Evolutionary conservation across 768 basidiomycete genomes (phyloP).

Genomic region (Leccinellum rugosiceps): DNA sequence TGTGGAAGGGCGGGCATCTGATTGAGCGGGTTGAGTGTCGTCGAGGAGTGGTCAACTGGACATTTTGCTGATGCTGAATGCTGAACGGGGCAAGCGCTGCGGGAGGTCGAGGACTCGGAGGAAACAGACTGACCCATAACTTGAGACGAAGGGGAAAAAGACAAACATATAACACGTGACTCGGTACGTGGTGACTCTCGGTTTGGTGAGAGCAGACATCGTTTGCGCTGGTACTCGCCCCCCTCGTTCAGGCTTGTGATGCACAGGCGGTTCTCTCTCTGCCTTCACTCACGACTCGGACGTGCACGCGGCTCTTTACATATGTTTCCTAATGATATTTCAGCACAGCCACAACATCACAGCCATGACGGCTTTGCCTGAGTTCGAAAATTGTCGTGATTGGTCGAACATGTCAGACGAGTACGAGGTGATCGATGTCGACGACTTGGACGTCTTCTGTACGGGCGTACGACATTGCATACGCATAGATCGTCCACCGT

Average conservation of each 20-base stretch:
- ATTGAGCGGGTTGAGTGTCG: conserved; percentile 65
- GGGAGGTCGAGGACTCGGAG: background rate
- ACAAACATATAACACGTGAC: background rate
- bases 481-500: conserved; percentile 13
- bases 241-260: too few species aligned
- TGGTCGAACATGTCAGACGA: conserved; percentile 2
- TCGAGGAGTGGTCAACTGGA: conserved; percentile 44
- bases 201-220: background rate
- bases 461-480: conserved; percentile 16
- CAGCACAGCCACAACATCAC: conserved; percentile 14
- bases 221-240: too few species aligned
- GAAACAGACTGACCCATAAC: conserved; percentile 20
- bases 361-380: background rate
- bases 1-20: conserved; percentile 88
- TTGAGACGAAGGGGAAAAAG: background rate
- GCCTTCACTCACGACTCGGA: too few species aligned
- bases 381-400: background rate
- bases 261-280: too few species aligned
- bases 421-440: conserved; percentile 27
- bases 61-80: conserved; percentile 26
- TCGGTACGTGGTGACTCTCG: too few species aligned
- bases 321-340: too few species aligned
- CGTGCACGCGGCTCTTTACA: too few species aligned
- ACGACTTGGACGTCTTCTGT: conserved; percentile 20
- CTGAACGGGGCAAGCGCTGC: conserved; percentile 53